A percentile compares a stretch with the other conserved stretches of the same genome.
These are phyloP conservation scores for Aspergillus neoniger DNA, from an alignment of 2,329 filamentous ascomycete genomes.

Conservation along the genomic window DNA sequence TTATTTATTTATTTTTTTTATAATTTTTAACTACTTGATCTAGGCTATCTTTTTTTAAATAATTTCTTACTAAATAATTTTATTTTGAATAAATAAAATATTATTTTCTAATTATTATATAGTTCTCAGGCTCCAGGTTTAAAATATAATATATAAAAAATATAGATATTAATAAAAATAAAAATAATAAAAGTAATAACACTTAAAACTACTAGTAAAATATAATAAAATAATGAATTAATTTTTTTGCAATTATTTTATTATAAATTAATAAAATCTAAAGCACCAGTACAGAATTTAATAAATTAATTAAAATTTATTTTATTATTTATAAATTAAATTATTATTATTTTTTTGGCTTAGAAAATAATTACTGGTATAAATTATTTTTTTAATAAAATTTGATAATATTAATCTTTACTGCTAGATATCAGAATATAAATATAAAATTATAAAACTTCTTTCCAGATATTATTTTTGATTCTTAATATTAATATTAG, in stretches of 20 bases:
- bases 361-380: background rate
- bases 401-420: background rate
- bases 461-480: background rate
- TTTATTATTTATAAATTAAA: too few relatives aligned
- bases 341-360: background rate
- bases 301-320: background rate
- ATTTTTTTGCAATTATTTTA: background rate
- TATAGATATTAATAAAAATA: too few relatives aligned
- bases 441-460: background rate
- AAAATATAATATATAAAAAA: background rate
- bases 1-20: background rate
- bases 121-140: background rate
- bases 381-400: background rate
- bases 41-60: background rate
- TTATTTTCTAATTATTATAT: background rate
- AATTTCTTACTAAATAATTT: background rate
- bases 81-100: background rate
- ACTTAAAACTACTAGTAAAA: background rate
- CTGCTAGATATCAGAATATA: background rate
- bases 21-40: background rate
- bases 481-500: too few relatives aligned
- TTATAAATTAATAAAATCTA: background rate
- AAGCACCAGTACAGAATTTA: background rate
- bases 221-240: too few relatives aligned
- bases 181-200: too few relatives aligned